Conservation (phyloP, 345 rosid species). For the Luvunga scandens region DNA sequence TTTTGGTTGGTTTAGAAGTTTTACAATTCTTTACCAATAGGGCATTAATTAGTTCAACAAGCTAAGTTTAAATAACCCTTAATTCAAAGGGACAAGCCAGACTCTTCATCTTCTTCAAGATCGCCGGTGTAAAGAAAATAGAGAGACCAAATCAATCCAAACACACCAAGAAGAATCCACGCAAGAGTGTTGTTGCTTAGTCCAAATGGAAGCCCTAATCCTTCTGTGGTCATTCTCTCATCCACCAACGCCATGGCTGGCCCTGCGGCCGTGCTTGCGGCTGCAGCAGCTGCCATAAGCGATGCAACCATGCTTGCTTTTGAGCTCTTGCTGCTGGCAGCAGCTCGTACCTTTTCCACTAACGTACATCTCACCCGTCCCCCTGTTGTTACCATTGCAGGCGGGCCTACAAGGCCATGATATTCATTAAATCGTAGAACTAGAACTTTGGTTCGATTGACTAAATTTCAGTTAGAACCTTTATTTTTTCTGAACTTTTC, state of each 20-base stretch:
- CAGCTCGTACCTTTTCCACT: constrained; percentile 22
- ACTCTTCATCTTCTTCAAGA: constrained; percentile 73
- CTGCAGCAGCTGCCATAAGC: constrained; percentile 33
- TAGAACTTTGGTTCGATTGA: background rate
- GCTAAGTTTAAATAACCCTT: background rate
- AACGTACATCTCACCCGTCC: constrained; percentile 38
- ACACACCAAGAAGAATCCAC: constrained; percentile 63
- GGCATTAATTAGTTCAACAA: background rate
- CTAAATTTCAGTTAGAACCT: background rate
- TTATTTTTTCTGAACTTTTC: too few relatives aligned
- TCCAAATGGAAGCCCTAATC: constrained; percentile 67
- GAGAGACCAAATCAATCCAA: constrained; percentile 62
- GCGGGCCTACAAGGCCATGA: constrained; percentile 32
- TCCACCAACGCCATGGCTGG: constrained; percentile 66
- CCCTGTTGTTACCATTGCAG: constrained; percentile 27
- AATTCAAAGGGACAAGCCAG: constrained; percentile 57
- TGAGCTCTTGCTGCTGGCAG: background rate
- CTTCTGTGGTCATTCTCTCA: constrained; percentile 66
- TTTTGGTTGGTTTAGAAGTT: background rate
- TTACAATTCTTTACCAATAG: background rate
- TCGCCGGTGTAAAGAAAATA: constrained; percentile 39
- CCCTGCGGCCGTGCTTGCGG: constrained; percentile 20
- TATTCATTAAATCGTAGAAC: background rate
- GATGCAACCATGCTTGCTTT: constrained; percentile 26
- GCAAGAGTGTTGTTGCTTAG: constrained; percentile 67